phyloP scores from a whole-genome alignment of 1,139 yeast species.

The Blastobotrys illinoisensis region DNA sequence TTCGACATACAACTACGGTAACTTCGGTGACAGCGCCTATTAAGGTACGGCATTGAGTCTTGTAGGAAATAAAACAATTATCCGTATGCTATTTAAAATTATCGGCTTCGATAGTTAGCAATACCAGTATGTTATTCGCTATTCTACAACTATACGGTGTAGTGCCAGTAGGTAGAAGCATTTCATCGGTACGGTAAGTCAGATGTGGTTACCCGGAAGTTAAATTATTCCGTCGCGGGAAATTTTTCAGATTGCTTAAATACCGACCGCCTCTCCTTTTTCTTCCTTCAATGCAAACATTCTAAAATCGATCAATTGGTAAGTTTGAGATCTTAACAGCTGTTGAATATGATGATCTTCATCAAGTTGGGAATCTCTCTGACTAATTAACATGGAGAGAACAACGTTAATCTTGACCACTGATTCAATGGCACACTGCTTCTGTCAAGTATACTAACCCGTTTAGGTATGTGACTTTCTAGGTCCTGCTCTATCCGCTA shows the following conservation, averaged over 20 bases:
- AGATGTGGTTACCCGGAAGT: background rate
- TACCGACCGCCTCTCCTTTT: background rate
- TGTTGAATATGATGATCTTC: slow-evolving; percentile 23
- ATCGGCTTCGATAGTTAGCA: no score
- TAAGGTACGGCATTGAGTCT: no score
- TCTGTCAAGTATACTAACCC: background rate
- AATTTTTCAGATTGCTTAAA: background rate
- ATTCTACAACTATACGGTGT: no score
- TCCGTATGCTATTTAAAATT: no score
- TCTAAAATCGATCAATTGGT: background rate
- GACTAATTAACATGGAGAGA: slow-evolving; percentile 31
- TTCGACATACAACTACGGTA: no score
- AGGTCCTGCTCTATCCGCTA: slow-evolving; percentile 4
- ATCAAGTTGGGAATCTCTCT: slow-evolving; percentile 38
- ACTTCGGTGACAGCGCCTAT: no score
- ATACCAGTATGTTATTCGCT: no score
- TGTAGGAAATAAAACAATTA: no score
- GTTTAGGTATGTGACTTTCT: background rate
- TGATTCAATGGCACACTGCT: slow-evolving; percentile 14
- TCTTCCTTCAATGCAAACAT: background rate
- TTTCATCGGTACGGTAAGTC: no score
- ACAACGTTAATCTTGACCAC: slow-evolving; percentile 25
- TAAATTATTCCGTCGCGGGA: background rate
- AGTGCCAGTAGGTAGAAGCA: no score
- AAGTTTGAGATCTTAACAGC: background rate